Percentiles rank a stretch among this genome's conserved stretches.
phyloP scores from a whole-genome alignment of 179 eudicot species.

The Drosera spatulata region DNA sequence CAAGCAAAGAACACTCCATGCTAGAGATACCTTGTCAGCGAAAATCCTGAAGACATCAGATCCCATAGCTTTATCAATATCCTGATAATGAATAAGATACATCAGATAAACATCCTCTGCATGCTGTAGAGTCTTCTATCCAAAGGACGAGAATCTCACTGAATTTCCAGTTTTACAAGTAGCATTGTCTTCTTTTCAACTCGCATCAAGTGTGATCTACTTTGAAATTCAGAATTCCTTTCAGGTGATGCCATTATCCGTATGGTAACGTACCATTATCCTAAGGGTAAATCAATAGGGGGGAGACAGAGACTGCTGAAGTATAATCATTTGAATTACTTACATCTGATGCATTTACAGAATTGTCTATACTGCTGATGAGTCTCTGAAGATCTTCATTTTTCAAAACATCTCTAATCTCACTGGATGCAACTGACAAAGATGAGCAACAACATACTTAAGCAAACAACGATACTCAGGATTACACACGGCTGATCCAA shows the following conservation, averaged over 20 bases:
- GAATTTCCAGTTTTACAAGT: background rate
- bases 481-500: no score
- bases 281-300: background rate
- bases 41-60: conserved; percentile 44
- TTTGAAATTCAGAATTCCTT: no score
- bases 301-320: background rate
- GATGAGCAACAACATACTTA: background rate
- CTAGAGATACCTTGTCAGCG: conserved; percentile 46
- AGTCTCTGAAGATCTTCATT: conserved; percentile 49
- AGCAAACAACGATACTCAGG: background rate
- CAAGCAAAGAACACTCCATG: background rate
- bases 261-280: background rate
- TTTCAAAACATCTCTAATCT: conserved; percentile 58
- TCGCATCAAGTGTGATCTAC: no score
- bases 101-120: background rate
- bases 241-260: no score
- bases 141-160: background rate
- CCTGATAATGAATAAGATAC: conserved; percentile 20
- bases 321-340: conserved; percentile 8
- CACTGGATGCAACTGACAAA: conserved; percentile 58
- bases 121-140: background rate
- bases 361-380: conserved; percentile 33
- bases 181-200: no score
- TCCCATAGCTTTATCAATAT: conserved; percentile 63
- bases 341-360: conserved; percentile 50